Conservation (phyloP, 495 filamentous ascomycete genomes). For the Aspergillus wentii region DNA sequence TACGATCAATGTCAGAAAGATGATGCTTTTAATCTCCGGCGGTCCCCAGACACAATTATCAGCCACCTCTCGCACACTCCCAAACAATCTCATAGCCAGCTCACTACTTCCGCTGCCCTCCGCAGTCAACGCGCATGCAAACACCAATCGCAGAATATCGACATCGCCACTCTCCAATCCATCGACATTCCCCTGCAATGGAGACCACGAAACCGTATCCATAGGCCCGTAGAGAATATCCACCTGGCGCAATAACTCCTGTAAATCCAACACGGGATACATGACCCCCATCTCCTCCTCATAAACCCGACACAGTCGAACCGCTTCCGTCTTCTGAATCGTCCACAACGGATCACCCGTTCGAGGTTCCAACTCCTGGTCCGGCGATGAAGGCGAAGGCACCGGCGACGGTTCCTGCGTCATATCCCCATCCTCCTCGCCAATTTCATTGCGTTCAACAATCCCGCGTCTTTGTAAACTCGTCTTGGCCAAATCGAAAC, state of each 20-base stretch:
- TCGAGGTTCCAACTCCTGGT: conserved; percentile 28
- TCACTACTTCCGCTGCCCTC: conserved; percentile 73
- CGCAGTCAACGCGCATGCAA: conserved; percentile 66
- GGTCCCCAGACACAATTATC: conserved; percentile 62
- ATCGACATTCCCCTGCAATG: conserved; percentile 1
- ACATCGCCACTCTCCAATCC: conserved; percentile 57
- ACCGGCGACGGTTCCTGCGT: conserved; percentile 44
- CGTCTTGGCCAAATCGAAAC: conserved; percentile 73
- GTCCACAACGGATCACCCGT: conserved; percentile 69
- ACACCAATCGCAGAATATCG: conserved; percentile 66
- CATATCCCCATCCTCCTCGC: conserved; percentile 45
- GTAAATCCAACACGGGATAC: conserved; percentile 74
- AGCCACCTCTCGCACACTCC: conserved; percentile 59
- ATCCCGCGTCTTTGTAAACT: conserved; percentile 82
- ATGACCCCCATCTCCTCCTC: conserved; percentile 84
- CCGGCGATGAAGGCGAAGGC: conserved; percentile 44
- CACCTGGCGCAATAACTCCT: conserved; percentile 57
- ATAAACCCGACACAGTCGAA: conserved; percentile 69
- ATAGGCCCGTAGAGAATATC: conserved; percentile 54
- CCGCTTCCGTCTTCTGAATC: conserved; percentile 66
- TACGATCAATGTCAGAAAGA: conserved; percentile 64
- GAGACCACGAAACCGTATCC: conserved; percentile 31
- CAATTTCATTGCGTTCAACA: conserved; percentile 42
- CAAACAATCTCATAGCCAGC: conserved; percentile 64
- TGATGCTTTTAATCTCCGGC: conserved; percentile 60